A percentile compares a stretch with the other conserved stretches of the same genome.
Conservation (phyloP, 2,329 filamentous ascomycete species). For the Colletotrichum chlorophyti region DNA sequence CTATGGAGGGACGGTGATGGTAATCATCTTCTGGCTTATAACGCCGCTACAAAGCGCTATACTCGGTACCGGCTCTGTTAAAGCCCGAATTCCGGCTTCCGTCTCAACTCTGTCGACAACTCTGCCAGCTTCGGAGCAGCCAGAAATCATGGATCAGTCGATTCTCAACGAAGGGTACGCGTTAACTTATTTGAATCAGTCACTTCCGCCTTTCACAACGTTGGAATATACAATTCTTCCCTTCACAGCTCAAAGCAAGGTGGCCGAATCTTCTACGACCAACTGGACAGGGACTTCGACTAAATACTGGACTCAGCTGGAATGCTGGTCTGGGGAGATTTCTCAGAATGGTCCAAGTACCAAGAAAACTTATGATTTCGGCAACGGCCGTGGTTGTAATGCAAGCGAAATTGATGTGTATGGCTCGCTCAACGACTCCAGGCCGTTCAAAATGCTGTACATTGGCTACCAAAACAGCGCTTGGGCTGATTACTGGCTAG, state of each 20-base stretch:
- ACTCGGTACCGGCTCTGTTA: conserved; percentile 48
- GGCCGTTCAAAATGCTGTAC: conserved; percentile 43
- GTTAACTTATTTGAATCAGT: conserved; percentile 53
- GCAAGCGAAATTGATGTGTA: conserved; percentile 29
- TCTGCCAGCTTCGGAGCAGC: conserved; percentile 34
- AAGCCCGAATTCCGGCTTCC: conserved; percentile 9
- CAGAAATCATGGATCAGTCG: conserved; percentile 34
- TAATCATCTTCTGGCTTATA: conserved; percentile 61
- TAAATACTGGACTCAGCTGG: conserved; percentile 43
- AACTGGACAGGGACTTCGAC: conserved; percentile 39
- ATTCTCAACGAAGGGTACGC: conserved; percentile 54
- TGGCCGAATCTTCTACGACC: not conserved
- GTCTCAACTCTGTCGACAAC: not conserved
- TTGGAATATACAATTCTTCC: conserved; percentile 49
- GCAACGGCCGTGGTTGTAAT: conserved; percentile 47
- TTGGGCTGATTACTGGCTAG: conserved; percentile 34
- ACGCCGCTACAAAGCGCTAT: conserved; percentile 64
- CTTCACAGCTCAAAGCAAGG: conserved; percentile 37
- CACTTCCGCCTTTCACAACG: conserved; percentile 50
- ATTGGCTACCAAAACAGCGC: conserved; percentile 48
- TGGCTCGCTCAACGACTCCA: not conserved
- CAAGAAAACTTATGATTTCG: conserved; percentile 33
- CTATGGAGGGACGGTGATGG: conserved; percentile 50
- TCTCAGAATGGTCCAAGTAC: not conserved
- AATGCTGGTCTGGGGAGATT: conserved; percentile 43